Base-by-base conservation (phyloP, 352 stramenopile genomes). In the Phytopythium oedochilum region DNA sequence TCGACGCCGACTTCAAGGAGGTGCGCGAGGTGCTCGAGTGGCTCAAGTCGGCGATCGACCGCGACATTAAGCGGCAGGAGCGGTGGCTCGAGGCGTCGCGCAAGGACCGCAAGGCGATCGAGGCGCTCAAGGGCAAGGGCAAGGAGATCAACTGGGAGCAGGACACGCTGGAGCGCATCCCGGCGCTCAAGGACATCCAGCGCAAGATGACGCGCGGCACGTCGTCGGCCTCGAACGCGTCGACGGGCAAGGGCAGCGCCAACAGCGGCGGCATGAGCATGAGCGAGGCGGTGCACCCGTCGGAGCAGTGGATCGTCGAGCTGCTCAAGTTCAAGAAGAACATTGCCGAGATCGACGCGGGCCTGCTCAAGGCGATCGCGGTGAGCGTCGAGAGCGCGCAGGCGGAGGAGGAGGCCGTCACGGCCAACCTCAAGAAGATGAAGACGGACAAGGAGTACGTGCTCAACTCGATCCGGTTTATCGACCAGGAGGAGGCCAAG, bases 361-460 rank as follows among this genome's bases (percentile, higher is more conserved):
- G 65, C 10, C 57, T 92, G 64, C 60, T 91, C 22, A 86, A 83
- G 64, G 72, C 84, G 42, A 81, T 88, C 49, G 64, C 69, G 18
- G 58, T 66, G 42, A 78, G 82, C 45, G 58, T 86, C 28, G 70
- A 85, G 50, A 46, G 56, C 8, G 77, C 77, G 42, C 69, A 67
- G 35, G 73, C 68, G 10, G 85, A 94, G 56, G 85, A 94, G 59
- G 68, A 80, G 20, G 67, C 78, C 22, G 85, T 94, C 22, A 69
- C 69, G 26, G 59, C 68, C 15, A 72, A 85, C 46, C 57, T 94
- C 3, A 87, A 92, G 62, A 90, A 88, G 69, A 91, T 94, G 78
- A 90, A 92, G 73, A 75, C 68, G 45, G 80, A 89, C 71, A 92
- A 92, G 75, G 85, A 94, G 68, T 91, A 92, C 64, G 79, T 94